A percentile compares a stretch with the other conserved stretches of the same genome.
phyloP scores from a whole-genome alignment of 1,284 basidiomycete species.

The Omphalotus olearius region DNA sequence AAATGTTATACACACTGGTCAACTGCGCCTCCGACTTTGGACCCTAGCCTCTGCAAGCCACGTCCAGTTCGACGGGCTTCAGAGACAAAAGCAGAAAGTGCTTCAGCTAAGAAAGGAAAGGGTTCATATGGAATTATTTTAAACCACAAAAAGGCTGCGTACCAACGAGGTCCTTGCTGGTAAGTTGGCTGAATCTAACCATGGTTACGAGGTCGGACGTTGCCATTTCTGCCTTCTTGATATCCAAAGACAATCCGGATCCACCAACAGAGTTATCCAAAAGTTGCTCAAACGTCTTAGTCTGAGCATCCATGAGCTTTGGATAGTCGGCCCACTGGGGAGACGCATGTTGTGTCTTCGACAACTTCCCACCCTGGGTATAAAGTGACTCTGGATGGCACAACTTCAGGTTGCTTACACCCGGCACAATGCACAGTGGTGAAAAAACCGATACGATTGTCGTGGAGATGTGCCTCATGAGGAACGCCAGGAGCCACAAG shows the following conservation, averaged over 20 bases:
- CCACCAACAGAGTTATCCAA: slow-evolving; percentile 53
- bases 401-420: slow-evolving; percentile 42
- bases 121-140: not conserved
- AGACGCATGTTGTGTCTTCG: not conserved
- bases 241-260: slow-evolving; percentile 54
- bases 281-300: slow-evolving; percentile 56
- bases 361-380: not conserved
- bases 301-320: slow-evolving; percentile 52
- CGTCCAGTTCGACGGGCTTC: slow-evolving; percentile 57
- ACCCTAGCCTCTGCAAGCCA: slow-evolving; percentile 51
- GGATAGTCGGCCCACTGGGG: slow-evolving; percentile 54
- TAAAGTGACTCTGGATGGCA: slow-evolving; percentile 27
- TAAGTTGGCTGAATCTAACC: slow-evolving; percentile 56
- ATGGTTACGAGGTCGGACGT: slow-evolving; percentile 59
- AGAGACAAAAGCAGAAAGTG: slow-evolving; percentile 46
- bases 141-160: not conserved
- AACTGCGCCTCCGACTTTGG: slow-evolving; percentile 63
- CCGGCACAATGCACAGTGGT: slow-evolving; percentile 59
- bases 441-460: slow-evolving; percentile 42
- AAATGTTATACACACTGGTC: slow-evolving; percentile 47
- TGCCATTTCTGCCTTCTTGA: slow-evolving; percentile 74
- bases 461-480: slow-evolving; percentile 34
- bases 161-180: slow-evolving; percentile 47
- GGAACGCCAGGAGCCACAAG: slow-evolving; percentile 43
- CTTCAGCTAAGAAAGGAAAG: slow-evolving; percentile 27